A percentile compares a stretch with the other conserved stretches of the same genome.
Conservation (phyloP, 805 yeast genomes). For the Hanseniaspora nectarophila region DNA sequence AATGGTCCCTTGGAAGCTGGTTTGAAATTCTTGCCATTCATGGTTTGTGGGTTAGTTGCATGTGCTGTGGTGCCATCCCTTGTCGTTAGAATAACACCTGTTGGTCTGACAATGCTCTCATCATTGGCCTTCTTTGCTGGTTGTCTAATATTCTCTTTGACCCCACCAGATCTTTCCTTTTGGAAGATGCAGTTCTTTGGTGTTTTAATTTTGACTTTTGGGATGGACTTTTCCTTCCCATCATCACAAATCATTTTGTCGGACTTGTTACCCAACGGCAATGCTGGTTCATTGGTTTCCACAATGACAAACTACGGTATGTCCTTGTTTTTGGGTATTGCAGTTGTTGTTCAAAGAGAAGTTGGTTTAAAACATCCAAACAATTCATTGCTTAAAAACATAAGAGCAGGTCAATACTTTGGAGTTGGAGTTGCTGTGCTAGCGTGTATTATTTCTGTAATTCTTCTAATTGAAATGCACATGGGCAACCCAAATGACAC, state of each 20-base stretch:
- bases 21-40: slow-evolving; percentile 36
- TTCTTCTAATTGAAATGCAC: background rate
- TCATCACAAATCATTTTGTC: slow-evolving; percentile 55
- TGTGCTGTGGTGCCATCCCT: slow-evolving; percentile 41
- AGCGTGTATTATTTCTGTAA: slow-evolving; percentile 8
- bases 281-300: slow-evolving; percentile 62
- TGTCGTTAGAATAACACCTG: slow-evolving; percentile 38
- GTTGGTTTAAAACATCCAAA: slow-evolving; percentile 18
- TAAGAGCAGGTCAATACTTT: slow-evolving; percentile 46
- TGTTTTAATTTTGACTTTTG: slow-evolving; percentile 48
- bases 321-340: slow-evolving; percentile 58
- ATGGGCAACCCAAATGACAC: background rate
- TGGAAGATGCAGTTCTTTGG: slow-evolving; percentile 49
- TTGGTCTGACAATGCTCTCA: slow-evolving; percentile 39
- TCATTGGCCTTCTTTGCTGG: slow-evolving; percentile 47
- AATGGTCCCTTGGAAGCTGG: slow-evolving; percentile 38
- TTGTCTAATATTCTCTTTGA: slow-evolving; percentile 31
- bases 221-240: slow-evolving; percentile 71
- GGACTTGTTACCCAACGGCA: slow-evolving; percentile 46
- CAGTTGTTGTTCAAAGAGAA: slow-evolving; percentile 51
- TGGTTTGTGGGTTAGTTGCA: slow-evolving; percentile 45
- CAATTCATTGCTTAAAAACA: slow-evolving; percentile 31
- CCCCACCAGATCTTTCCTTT: slow-evolving; percentile 24
- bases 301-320: slow-evolving; percentile 64
- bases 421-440: slow-evolving; percentile 46